Percentiles rank a stretch among this genome's conserved stretches.
Evolutionary conservation across 176 grass and related monocot species (phyloP).

Genomic region (Ananas comosus): DNA sequence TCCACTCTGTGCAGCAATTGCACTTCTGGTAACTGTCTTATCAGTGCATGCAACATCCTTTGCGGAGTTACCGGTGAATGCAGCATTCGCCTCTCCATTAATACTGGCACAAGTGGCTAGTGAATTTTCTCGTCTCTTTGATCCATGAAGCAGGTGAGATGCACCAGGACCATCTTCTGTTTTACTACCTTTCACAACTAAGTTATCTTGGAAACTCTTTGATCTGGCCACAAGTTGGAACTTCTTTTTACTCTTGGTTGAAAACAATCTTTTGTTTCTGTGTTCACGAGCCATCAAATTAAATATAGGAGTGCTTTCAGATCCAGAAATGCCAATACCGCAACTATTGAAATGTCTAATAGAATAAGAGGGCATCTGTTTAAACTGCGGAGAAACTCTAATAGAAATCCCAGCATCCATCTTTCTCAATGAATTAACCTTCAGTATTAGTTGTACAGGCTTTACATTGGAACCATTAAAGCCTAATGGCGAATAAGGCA

Average conservation of each 20-base stretch:
- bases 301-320: slow-evolving; percentile 3
- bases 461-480: slow-evolving; percentile 21
- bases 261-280: slow-evolving; percentile 28
- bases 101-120: slow-evolving; percentile 20
- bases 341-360: slow-evolving; percentile 23
- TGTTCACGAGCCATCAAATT: slow-evolving; percentile 22
- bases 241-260: slow-evolving; percentile 22
- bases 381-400: slow-evolving; percentile 26
- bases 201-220: slow-evolving; percentile 19
- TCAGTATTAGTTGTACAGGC: slow-evolving; percentile 22
- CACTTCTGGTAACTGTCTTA: slow-evolving; percentile 9
- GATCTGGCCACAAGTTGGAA: slow-evolving; percentile 18
- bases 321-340: slow-evolving; percentile 14
- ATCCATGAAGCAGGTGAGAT: slow-evolving; percentile 20
- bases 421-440: slow-evolving; percentile 29
- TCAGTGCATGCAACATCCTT: slow-evolving; percentile 3
- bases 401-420: slow-evolving; percentile 18
- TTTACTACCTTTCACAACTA: slow-evolving; percentile 10
- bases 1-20: slow-evolving; percentile 25
- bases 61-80: slow-evolving; percentile 10
- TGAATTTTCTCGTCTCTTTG: slow-evolving; percentile 38
- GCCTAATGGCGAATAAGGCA: slow-evolving; percentile 22
- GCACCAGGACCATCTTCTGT: slow-evolving; percentile 26
- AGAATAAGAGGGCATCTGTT: slow-evolving; percentile 43
- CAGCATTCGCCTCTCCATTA: slow-evolving; percentile 25